Conservation (phyloP, 2,329 filamentous ascomycete genomes). For the Biscogniauxia marginata region DNA sequence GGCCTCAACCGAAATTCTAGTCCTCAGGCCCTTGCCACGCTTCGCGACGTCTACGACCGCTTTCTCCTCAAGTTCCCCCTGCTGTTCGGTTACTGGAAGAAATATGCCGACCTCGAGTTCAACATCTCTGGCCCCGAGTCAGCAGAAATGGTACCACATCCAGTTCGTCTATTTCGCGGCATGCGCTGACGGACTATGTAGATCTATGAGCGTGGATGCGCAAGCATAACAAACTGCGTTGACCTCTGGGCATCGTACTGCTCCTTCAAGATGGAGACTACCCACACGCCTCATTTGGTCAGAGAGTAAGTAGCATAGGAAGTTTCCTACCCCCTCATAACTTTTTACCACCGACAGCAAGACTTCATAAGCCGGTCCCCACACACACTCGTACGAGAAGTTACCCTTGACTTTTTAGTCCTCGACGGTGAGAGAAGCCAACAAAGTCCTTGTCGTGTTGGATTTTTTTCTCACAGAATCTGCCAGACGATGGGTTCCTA, state of each 20-base stretch:
- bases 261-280: slow-evolving; percentile 96
- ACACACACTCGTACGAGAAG: slow-evolving; percentile 24
- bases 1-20: slow-evolving; percentile 96
- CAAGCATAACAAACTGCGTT: slow-evolving; percentile 88
- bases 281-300: slow-evolving; percentile 89
- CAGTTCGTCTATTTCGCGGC: background rate
- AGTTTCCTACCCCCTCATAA: slow-evolving; percentile 68
- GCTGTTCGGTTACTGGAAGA: slow-evolving; percentile 99
- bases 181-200: slow-evolving; percentile 40
- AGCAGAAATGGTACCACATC: slow-evolving; percentile 75
- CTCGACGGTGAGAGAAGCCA: slow-evolving; percentile 71
- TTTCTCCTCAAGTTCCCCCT: slow-evolving; percentile 94
- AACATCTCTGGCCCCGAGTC: slow-evolving; percentile 95
- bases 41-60: slow-evolving; percentile 84
- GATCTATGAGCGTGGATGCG: slow-evolving; percentile 94
- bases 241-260: slow-evolving; percentile 98
- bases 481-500: slow-evolving; percentile 58
- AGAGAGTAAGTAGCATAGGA: slow-evolving; percentile 94
- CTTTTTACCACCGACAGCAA: slow-evolving; percentile 49
- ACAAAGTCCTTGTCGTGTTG: slow-evolving; percentile 54
- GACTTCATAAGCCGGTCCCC: slow-evolving; percentile 28
- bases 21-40: slow-evolving; percentile 84
- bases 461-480: slow-evolving; percentile 64
- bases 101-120: slow-evolving; percentile 97
- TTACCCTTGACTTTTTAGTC: slow-evolving; percentile 37